Conservation (phyloP, 2,329 filamentous ascomycete genomes). For the Colletotrichum sp. region DNA sequence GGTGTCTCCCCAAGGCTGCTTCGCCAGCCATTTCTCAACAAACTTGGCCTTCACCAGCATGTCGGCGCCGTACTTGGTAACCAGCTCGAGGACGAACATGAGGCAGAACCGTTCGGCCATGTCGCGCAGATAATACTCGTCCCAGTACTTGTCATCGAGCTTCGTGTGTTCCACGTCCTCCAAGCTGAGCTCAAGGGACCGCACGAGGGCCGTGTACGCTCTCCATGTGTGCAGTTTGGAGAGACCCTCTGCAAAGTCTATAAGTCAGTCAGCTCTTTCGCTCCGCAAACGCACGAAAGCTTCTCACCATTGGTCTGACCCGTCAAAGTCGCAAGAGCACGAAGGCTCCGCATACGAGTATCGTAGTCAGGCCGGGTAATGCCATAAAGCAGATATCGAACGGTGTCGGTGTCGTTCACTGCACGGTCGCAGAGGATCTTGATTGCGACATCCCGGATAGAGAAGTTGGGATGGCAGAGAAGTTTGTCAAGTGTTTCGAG, state of each 20-base stretch:
- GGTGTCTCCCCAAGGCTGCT: conserved; percentile 70
- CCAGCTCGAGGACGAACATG: conserved; percentile 61
- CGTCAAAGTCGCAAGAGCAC: conserved; percentile 61
- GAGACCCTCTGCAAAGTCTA: conserved; percentile 40
- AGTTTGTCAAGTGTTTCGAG: conserved; percentile 71
- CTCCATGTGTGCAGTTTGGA: conserved; percentile 53
- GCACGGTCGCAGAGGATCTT: conserved; percentile 62
- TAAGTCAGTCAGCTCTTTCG: conserved; percentile 25
- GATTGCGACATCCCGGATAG: conserved; percentile 72
- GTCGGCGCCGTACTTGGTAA: conserved; percentile 62
- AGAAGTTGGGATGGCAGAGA: conserved; percentile 72
- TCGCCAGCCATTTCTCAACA: conserved; percentile 75
- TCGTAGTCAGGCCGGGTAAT: conserved; percentile 65
- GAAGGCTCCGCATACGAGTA: conserved; percentile 60
- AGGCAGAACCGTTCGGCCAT: conserved; percentile 65
- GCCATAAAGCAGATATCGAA: conserved; percentile 58
- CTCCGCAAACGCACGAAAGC: neutral
- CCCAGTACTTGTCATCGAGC: conserved; percentile 61
- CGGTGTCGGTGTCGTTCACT: conserved; percentile 61
- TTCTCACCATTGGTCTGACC: conserved; percentile 33
- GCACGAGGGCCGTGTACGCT: conserved; percentile 63
- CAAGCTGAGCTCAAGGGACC: conserved; percentile 62
- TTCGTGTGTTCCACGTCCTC: conserved; percentile 53
- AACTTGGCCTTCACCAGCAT: conserved; percentile 68
- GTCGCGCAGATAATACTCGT: conserved; percentile 68